These are phyloP conservation scores for Artemisia annua DNA, from an alignment of 129 eudicot species.

Conservation along the genomic window DNA sequence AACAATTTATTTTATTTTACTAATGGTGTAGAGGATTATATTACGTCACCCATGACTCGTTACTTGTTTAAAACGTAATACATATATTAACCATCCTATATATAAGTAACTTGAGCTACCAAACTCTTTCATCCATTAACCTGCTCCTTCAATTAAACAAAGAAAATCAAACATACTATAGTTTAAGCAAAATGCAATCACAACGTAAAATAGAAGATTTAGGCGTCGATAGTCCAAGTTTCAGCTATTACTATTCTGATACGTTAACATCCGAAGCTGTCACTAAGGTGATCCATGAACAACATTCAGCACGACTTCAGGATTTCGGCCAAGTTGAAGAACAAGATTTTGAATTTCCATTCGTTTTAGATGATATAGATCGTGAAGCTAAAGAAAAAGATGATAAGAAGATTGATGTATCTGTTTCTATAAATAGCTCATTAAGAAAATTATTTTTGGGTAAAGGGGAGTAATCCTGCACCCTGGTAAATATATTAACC, in stretches of 20 bases:
- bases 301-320: not conserved
- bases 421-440: constrained; percentile 16
- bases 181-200: constrained; percentile 11
- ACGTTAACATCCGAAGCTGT: constrained; percentile 25
- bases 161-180: too few relatives aligned
- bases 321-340: not conserved
- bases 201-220: constrained; percentile 11
- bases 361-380: constrained; percentile 1
- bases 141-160: too few relatives aligned
- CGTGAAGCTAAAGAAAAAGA: not conserved
- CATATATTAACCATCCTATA: too few relatives aligned
- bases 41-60: too few relatives aligned
- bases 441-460: constrained; percentile 35
- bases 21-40: too few relatives aligned
- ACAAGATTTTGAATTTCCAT: constrained; percentile 46
- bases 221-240: constrained; percentile 36
- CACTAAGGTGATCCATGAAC: constrained; percentile 32
- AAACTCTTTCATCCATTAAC: too few relatives aligned
- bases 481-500: too few relatives aligned
- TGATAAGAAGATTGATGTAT: not conserved
- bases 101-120: too few relatives aligned
- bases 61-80: too few relatives aligned
- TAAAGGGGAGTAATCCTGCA: too few relatives aligned
- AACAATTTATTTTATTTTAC: too few relatives aligned
- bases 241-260: constrained; percentile 43